A percentile compares a stretch with the other conserved stretches of the same genome.
Conservation (phyloP, 495 filamentous ascomycete species). For the Pyrenula massariospora region DNA sequence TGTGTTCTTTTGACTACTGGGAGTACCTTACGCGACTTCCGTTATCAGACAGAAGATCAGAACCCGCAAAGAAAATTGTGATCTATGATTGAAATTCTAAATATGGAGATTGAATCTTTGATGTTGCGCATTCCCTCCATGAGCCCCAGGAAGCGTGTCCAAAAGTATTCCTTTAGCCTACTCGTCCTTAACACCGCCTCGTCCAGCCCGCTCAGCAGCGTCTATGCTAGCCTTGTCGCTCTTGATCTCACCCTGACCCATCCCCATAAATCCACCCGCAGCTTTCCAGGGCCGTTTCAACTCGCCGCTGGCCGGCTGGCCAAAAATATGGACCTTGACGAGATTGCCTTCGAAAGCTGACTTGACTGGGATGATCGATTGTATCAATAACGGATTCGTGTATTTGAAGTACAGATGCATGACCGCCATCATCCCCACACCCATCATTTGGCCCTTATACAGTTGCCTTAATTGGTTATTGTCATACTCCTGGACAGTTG, state of each 20-base stretch:
- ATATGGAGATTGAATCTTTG: too few species aligned
- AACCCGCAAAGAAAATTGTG: too few species aligned
- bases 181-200: constrained; percentile 85
- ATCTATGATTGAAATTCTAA: too few species aligned
- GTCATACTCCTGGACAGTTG: constrained; percentile 91
- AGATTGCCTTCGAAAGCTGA: constrained; percentile 86
- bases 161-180: too few species aligned
- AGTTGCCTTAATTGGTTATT: constrained; percentile 66
- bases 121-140: too few species aligned
- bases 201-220: constrained; percentile 72
- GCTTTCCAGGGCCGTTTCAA: constrained; percentile 93
- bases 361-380: constrained; percentile 97
- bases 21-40: too few species aligned
- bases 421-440: constrained; percentile 91
- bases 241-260: constrained; percentile 59
- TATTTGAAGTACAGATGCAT: constrained; percentile 99
- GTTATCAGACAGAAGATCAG: too few species aligned
- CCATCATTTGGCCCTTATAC: constrained; percentile 84
- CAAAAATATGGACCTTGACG: constrained; percentile 87
- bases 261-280: constrained; percentile 65
- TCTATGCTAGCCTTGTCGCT: constrained; percentile 95
- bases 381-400: constrained; percentile 97
- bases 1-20: too few species aligned
- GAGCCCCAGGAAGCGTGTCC: too few species aligned
- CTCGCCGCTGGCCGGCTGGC: constrained; percentile 81